A percentile compares a stretch with the other conserved stretches of the same genome.
phyloP scores from a whole-genome alignment of 1,284 basidiomycete species.

The Puccinia coronata region DNA sequence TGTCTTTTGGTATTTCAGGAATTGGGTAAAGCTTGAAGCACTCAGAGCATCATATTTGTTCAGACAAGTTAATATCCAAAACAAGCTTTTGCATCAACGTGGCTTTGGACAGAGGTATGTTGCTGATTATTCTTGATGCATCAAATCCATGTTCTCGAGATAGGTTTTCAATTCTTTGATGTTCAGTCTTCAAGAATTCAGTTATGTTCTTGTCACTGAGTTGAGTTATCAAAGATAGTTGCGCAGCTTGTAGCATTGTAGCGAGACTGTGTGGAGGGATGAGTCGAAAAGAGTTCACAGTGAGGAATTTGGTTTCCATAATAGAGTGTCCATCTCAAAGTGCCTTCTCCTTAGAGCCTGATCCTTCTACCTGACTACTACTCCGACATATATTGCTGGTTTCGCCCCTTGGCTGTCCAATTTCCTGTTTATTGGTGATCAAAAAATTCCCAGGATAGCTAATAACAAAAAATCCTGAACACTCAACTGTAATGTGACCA shows the following conservation, averaged over 20 bases:
- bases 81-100: neutral
- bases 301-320: neutral
- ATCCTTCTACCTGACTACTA: too few relatives aligned
- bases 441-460: neutral
- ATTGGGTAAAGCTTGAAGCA: constrained; percentile 23
- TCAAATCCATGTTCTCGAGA: neutral
- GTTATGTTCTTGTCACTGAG: constrained; percentile 2
- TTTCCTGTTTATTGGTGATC: neutral
- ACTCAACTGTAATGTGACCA: too few relatives aligned
- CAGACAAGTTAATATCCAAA: neutral
- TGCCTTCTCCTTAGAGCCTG: too few relatives aligned
- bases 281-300: neutral
- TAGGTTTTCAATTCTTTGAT: neutral
- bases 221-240: neutral
- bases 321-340: too few relatives aligned
- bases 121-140: neutral
- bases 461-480: too few relatives aligned
- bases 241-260: neutral
- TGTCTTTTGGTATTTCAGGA: neutral
- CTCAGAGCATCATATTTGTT: neutral
- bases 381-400: too few relatives aligned
- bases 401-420: too few relatives aligned
- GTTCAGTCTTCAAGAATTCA: neutral
- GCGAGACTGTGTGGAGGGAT: neutral
- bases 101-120: neutral